Conservation (phyloP, 495 filamentous ascomycete genomes). For the Rusavskia elegans region DNA sequence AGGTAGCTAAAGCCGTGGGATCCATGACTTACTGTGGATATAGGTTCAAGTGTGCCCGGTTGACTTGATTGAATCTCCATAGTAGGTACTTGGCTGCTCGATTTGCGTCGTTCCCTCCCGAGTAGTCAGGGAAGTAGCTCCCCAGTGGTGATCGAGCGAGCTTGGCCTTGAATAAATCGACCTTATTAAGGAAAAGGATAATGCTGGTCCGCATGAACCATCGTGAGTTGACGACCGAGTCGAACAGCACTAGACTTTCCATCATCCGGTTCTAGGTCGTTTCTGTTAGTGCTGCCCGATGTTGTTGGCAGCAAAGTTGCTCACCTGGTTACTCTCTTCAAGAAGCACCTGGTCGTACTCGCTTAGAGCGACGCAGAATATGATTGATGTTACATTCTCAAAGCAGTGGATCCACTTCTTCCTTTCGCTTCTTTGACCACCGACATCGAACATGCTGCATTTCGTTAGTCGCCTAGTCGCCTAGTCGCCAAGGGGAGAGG, state of each 20-base stretch:
- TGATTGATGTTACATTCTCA: constrained; percentile 99
- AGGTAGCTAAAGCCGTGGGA: too few relatives aligned
- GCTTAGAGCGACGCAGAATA: constrained; percentile 95
- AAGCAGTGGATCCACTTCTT: constrained; percentile 99
- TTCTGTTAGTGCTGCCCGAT: too few relatives aligned
- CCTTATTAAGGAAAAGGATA: constrained; percentile 96
- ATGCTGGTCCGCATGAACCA: constrained; percentile 99
- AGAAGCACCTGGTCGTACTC: constrained; percentile 96
- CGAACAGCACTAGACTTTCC: constrained; percentile 93
- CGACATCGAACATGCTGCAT: constrained; percentile 94
- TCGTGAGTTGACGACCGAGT: constrained; percentile 94
- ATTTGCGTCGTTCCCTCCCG: constrained; percentile 92
- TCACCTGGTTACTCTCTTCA: constrained; percentile 92
- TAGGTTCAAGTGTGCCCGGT: constrained; percentile 85
- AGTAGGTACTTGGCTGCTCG: constrained; percentile 94
- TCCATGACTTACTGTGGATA: constrained; percentile 75
- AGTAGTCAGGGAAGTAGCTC: constrained; percentile 96
- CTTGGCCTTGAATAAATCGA: constrained; percentile 93
- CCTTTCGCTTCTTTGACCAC: constrained; percentile 87
- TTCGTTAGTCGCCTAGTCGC: constrained; percentile 5
- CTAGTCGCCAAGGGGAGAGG: not conserved
- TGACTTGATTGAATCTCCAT: constrained; percentile 98
- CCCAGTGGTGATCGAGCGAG: constrained; percentile 73
- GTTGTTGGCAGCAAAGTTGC: not conserved
- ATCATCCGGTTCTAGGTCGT: constrained; percentile 82